A percentile compares a stretch with the other conserved stretches of the same genome.
Conservation (phyloP, 106 monocot species). For the Narthecium ossifragum region DNA sequence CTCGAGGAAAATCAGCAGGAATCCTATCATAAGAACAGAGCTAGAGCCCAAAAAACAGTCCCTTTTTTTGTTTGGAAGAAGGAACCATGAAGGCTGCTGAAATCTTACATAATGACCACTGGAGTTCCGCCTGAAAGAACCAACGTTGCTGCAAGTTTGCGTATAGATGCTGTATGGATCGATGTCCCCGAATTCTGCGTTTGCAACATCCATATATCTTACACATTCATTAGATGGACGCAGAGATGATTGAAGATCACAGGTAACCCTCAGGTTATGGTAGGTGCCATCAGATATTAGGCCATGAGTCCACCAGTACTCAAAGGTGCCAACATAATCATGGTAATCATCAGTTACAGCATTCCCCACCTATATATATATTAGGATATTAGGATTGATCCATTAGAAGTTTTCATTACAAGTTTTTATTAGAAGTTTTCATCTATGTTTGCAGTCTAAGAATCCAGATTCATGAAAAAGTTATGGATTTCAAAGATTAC, state of each 20-base stretch:
- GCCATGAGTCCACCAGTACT: slow-evolving; percentile 97
- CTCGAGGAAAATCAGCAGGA: not conserved
- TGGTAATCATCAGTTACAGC: slow-evolving; percentile 75
- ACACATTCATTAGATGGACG: slow-evolving; percentile 48
- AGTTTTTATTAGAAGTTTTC: no score
- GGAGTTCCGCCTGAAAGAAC: slow-evolving; percentile 25
- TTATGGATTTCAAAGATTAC: slow-evolving; percentile 19
- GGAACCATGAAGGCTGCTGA: not conserved
- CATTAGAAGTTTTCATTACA: no score
- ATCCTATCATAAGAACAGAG: no score
- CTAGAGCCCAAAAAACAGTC: no score
- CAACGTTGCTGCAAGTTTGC: slow-evolving; percentile 36
- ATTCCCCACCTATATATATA: slow-evolving; percentile 96
- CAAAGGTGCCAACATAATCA: slow-evolving; percentile 74
- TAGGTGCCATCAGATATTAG: slow-evolving; percentile 73
- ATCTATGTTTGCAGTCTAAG: no score
- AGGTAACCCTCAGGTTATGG: slow-evolving; percentile 27
- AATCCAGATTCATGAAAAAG: no score
- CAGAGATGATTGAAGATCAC: slow-evolving; percentile 24
- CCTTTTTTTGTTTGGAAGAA: no score
- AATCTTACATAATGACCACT: slow-evolving; percentile 83
- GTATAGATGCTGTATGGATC: slow-evolving; percentile 89
- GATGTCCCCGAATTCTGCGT: slow-evolving; percentile 55
- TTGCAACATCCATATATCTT: slow-evolving; percentile 25
- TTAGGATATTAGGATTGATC: no score